Evolutionary conservation across 2,329 filamentous ascomycete genomes (phyloP).

Genomic region (Paraphaeosphaeria minitans): DNA sequence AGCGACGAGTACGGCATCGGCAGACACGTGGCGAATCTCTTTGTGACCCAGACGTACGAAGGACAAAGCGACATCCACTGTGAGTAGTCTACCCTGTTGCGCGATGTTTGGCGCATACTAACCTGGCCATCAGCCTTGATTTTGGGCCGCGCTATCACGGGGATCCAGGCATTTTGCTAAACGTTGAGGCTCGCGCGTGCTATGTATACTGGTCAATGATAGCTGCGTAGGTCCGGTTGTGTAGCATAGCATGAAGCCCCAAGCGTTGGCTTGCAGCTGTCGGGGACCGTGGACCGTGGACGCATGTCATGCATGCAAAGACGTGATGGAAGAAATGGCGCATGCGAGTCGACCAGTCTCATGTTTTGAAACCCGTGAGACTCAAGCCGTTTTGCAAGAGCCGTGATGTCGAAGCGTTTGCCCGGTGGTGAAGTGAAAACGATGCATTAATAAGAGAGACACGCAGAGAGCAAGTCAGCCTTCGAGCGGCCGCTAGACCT

Average conservation of each 20-base stretch:
- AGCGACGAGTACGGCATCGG: slow-evolving; percentile 97
- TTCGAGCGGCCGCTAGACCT: slow-evolving; percentile 14
- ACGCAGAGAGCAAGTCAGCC: slow-evolving; percentile 31
- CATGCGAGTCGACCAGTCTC: slow-evolving; percentile 21
- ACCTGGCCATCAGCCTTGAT: slow-evolving; percentile 52
- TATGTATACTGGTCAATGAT: neutral
- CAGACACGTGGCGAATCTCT: slow-evolving; percentile 92
- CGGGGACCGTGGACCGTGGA: slow-evolving; percentile 15
- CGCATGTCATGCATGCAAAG: slow-evolving; percentile 24
- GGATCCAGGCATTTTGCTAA: slow-evolving; percentile 79
- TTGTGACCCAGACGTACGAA: slow-evolving; percentile 97
- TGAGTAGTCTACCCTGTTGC: slow-evolving; percentile 56
- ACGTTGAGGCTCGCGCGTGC: neutral
- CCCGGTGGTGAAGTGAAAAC: slow-evolving; percentile 9
- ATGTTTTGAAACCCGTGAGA: slow-evolving; percentile 17
- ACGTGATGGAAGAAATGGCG: slow-evolving; percentile 17
- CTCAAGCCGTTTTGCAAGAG: slow-evolving; percentile 14
- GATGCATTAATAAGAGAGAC: slow-evolving; percentile 8
- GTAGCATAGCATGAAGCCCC: slow-evolving; percentile 2
- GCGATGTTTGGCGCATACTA: slow-evolving; percentile 22
- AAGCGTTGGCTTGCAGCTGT: slow-evolving; percentile 16
- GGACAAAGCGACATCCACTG: slow-evolving; percentile 97
- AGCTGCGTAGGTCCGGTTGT: neutral
- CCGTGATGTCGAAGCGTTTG: slow-evolving; percentile 12
- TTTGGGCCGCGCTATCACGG: slow-evolving; percentile 59